Base-by-base conservation (phyloP, 2,329 filamentous ascomycete genomes). In the Ophiostoma sp. region DNA sequence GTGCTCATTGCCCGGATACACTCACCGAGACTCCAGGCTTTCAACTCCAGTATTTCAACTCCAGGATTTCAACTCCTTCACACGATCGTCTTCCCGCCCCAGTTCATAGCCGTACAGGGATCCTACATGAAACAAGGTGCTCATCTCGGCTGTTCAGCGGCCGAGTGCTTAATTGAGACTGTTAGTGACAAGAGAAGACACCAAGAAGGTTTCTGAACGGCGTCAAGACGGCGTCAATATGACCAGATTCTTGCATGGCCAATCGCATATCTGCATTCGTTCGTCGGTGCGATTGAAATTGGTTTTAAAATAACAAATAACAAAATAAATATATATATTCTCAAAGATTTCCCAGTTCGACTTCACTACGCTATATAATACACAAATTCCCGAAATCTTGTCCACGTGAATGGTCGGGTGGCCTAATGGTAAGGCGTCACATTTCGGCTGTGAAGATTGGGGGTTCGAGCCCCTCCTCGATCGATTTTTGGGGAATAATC, bases 351-450 rank as follows among this genome's bases (percentile, higher is more conserved):
- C n/a, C 48, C 5, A 20, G 1, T 27, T 27, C 7, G 13, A 8
- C 52, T 57, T 11, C 11, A 27, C 15, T 5, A 33, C 15, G 8
- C 66, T 70, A 54, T 65, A 48, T 62, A 68, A 68, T 3, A 4
- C 10, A 31, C 35, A 54, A 31, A 67, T 66, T 23, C 5, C 4
- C 39, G n/a, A 60, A 62, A 54, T 67, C 13, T 65, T 44, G 8
- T 70, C 67, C 64, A 67, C 69, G 60, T 69, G 57, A 71, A 48
- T 72, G 73, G 73, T 74, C 73, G 73, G 73, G 73, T 74, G 73
- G 73, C 73, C 73, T 74, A 74, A 74, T 74, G 73, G 73, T 74
- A 74, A 74, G 73, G 73, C 73, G 73, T 71, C 71, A 74, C 72
- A 74, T 74, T 74, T 74, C 73, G 73, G 73, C 73, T 74, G 72